Percentiles rank a stretch among this genome's conserved stretches.
Conservation (phyloP, 768 basidiomycete genomes). For the Boletus tylopilopsis region DNA sequence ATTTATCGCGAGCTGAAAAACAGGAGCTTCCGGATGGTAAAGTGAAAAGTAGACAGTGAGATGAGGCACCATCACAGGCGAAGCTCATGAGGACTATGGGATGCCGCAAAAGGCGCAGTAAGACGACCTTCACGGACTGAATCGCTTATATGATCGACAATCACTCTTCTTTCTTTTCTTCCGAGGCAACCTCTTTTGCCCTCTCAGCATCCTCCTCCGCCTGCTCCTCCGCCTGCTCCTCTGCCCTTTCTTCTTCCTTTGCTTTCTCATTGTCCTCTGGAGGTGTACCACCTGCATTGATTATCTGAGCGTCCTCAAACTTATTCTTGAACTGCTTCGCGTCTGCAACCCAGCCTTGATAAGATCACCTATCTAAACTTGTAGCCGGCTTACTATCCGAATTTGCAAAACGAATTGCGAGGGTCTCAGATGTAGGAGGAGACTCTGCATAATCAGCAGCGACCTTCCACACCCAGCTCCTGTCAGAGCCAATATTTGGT, state of each 20-base stretch:
- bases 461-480: conserved; percentile 99
- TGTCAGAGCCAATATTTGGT: conserved; percentile 97
- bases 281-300: conserved; percentile 42
- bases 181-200: conserved; percentile 25
- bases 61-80: conserved; percentile 3
- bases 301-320: conserved; percentile 82
- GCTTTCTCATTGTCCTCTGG: conserved; percentile 24
- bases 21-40: conserved; percentile 7
- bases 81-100: conserved; percentile 5
- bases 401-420: conserved; percentile 98
- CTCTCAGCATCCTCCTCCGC: conserved; percentile 34
- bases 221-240: conserved; percentile 27
- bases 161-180: conserved; percentile 35
- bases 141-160: conserved; percentile 1
- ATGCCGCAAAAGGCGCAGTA: conserved; percentile 4
- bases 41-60: conserved; percentile 5
- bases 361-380: not conserved
- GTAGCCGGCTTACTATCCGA: conserved; percentile 77
- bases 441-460: conserved; percentile 91
- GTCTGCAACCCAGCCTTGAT: conserved; percentile 41
- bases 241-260: conserved; percentile 22
- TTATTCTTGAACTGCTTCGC: conserved; percentile 85
- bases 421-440: conserved; percentile 88
- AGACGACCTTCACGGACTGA: not conserved
- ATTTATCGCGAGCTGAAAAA: conserved; percentile 21